A percentile compares a stretch with the other conserved stretches of the same genome.
Evolutionary conservation across 2,329 filamentous ascomycete genomes (phyloP).

Genomic region (Trichophaea hybrida): DNA sequence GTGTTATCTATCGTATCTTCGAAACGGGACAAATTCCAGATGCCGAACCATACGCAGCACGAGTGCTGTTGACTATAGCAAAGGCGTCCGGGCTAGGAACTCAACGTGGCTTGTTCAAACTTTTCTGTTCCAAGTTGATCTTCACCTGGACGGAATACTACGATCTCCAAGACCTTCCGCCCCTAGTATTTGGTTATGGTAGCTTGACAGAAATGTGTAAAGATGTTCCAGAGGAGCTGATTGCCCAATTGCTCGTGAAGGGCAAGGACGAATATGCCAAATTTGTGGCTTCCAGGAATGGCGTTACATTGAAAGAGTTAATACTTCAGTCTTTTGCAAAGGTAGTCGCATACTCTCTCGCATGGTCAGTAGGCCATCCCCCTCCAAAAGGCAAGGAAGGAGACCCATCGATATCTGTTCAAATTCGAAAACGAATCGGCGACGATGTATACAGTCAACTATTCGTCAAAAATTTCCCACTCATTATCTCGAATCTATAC

Average conservation of each 20-base stretch:
- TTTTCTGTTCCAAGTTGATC: constrained; percentile 79
- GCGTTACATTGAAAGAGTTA: constrained; percentile 42
- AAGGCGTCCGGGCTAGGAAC: constrained; percentile 48
- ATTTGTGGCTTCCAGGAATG: constrained; percentile 46
- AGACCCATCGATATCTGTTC: constrained; percentile 44
- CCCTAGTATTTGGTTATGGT: constrained; percentile 65
- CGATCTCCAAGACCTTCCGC: constrained; percentile 58
- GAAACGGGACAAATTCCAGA: constrained; percentile 60
- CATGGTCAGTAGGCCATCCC: constrained; percentile 46
- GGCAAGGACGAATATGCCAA: constrained; percentile 50
- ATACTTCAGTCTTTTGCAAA: constrained; percentile 59
- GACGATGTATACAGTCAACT: constrained; percentile 47
- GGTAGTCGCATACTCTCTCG: constrained; percentile 68
- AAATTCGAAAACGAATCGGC: constrained; percentile 56
- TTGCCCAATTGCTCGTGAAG: constrained; percentile 56
- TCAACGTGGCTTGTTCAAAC: constrained; percentile 56
- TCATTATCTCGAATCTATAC: constrained; percentile 63
- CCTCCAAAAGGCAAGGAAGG: constrained; percentile 24
- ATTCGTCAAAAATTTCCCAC: constrained; percentile 56
- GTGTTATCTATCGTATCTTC: constrained; percentile 86
- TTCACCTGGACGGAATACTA: constrained; percentile 74
- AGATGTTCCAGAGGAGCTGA: constrained; percentile 60
- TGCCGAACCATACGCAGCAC: constrained; percentile 55
- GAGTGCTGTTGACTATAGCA: constrained; percentile 55
- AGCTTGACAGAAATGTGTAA: constrained; percentile 53